Percentiles rank a stretch among this genome's conserved stretches.
Conservation (phyloP, 768 basidiomycete genomes). For the Suillus plorans region DNA sequence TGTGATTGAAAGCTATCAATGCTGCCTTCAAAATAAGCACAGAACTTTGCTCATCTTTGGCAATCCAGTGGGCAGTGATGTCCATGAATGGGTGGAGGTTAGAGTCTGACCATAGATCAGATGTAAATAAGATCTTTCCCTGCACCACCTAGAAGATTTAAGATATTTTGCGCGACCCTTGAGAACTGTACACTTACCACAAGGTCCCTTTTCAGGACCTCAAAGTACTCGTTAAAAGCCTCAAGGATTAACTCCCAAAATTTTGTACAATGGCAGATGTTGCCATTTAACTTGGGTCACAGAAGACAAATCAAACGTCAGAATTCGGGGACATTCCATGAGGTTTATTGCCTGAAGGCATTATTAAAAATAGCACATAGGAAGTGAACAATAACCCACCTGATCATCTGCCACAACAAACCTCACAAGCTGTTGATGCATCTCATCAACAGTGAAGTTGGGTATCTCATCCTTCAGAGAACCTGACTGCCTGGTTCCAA, state of each 20-base stretch:
- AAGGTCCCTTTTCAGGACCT: conserved; percentile 2
- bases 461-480: background rate
- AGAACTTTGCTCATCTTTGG: background rate
- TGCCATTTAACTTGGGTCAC: background rate
- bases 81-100: conserved; percentile 29
- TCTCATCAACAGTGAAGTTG: background rate
- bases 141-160: conserved; percentile 1
- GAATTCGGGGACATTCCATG: conserved; percentile 4
- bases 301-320: background rate
- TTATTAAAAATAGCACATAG: background rate
- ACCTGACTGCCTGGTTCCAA: background rate
- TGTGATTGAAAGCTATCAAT: conserved; percentile 17
- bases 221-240: conserved; percentile 1
- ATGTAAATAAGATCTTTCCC: conserved; percentile 24
- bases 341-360: conserved; percentile 4
- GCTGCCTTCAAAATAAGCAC: background rate
- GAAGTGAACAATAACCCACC: background rate
- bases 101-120: conserved; percentile 34
- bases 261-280: conserved; percentile 13
- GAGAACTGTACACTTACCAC: background rate
- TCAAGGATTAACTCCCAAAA: conserved; percentile 5
- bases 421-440: background rate
- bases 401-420: background rate
- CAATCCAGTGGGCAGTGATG: conserved; percentile 32
- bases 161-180: background rate